A percentile compares a stretch with the other conserved stretches of the same genome.
phyloP scores from a whole-genome alignment of 352 stramenopile species.

The Globisporangium viniferum region DNA sequence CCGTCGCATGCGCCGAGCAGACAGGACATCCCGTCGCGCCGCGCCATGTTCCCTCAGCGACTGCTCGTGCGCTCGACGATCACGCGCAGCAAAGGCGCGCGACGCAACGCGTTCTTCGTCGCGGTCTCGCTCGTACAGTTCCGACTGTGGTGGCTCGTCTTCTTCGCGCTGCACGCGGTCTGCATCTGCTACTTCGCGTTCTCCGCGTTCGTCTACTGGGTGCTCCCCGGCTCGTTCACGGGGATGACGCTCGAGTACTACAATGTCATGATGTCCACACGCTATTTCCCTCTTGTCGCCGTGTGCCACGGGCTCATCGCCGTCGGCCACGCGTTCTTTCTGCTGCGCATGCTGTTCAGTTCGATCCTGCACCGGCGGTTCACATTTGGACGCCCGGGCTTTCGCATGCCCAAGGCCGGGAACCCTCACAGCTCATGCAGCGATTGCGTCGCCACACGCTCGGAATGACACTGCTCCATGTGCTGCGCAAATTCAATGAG shows the following conservation, averaged over 20 bases:
- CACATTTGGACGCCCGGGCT: constrained; percentile 9
- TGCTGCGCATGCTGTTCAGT: constrained; percentile 16
- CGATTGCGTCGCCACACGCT: not conserved
- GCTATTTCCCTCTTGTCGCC: constrained; percentile 5
- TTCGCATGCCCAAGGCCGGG: constrained; percentile 2
- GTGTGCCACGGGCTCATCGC: constrained; percentile 7
- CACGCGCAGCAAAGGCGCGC: not conserved
- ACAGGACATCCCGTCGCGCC: not conserved
- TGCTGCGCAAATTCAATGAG: not conserved
- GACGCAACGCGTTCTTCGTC: constrained; percentile 12
- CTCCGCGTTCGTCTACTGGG: constrained; percentile 10
- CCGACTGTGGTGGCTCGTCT: constrained; percentile 15
- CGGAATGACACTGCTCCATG: not conserved
- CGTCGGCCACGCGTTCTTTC: constrained; percentile 10
- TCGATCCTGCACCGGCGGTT: constrained; percentile 5
- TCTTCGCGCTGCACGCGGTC: constrained; percentile 5
- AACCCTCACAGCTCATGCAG: not conserved
- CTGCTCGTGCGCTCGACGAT: constrained; percentile 10
- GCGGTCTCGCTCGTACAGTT: constrained; percentile 9
- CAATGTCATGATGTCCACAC: constrained; percentile 5
- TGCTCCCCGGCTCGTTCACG: constrained; percentile 3
- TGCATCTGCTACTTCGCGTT: constrained; percentile 12
- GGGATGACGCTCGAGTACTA: constrained; percentile 12
- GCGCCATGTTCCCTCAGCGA: not conserved
- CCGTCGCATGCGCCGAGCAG: not conserved